Percentiles rank a stretch among this genome's conserved stretches.
These are phyloP conservation scores for Alliaria petiolata DNA, from an alignment of 345 rosid species.

Conservation along the genomic window DNA sequence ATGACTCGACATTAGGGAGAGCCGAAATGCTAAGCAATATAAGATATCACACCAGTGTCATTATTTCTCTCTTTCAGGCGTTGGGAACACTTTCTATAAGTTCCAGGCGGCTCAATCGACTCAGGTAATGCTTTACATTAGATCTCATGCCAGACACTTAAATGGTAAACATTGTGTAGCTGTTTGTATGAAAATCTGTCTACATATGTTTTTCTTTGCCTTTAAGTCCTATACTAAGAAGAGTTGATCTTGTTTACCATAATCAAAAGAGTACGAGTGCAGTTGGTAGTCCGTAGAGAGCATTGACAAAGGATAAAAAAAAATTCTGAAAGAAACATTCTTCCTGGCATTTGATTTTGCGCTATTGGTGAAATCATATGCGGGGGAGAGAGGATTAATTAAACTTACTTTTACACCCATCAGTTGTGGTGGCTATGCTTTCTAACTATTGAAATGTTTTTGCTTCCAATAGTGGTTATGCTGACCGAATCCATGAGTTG, in stretches of 20 bases:
- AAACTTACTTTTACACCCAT: not conserved
- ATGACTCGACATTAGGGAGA: conserved; percentile 83
- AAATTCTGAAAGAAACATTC: no score
- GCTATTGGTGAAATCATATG: not conserved
- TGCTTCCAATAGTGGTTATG: conserved; percentile 76
- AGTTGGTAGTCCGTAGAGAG: not conserved
- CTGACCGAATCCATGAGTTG: conserved; percentile 93
- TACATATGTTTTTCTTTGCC: not conserved
- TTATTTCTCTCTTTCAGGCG: conserved; percentile 83
- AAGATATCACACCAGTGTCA: conserved; percentile 97
- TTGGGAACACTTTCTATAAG: conserved; percentile 93
- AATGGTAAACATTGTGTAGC: not conserved
- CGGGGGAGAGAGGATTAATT: not conserved
- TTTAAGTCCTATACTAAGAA: not conserved
- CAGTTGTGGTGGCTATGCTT: not conserved
- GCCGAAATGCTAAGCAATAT: conserved; percentile 98
- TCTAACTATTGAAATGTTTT: conserved; percentile 12
- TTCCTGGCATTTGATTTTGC: not conserved
- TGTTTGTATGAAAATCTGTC: not conserved
- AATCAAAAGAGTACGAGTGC: not conserved
- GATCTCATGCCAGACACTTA: conserved; percentile 6
- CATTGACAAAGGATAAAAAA: not conserved
- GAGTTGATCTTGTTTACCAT: not conserved
- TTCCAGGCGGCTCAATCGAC: conserved; percentile 86
- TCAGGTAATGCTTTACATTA: conserved; percentile 59